These are phyloP conservation scores for Boletus sp. DNA, from an alignment of 1,284 basidiomycete species.

Conservation along the genomic window DNA sequence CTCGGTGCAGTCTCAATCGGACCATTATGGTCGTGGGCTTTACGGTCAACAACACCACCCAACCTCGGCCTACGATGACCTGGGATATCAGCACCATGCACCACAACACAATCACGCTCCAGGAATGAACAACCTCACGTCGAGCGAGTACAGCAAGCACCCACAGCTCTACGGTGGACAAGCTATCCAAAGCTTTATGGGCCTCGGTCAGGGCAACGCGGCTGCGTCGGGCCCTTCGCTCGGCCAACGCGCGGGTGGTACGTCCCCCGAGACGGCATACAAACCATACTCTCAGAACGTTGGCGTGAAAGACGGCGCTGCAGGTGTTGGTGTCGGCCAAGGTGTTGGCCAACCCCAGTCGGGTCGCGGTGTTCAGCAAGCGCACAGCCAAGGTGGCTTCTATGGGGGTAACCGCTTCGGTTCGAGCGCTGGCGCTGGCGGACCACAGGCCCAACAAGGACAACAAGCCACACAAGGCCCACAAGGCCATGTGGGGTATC, in stretches of 20 bases:
- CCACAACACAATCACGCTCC: slow-evolving; percentile 53
- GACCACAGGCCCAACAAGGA: slow-evolving; percentile 43
- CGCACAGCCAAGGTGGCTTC: slow-evolving; percentile 48
- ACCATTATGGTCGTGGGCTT: slow-evolving; percentile 58
- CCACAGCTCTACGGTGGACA: slow-evolving; percentile 58
- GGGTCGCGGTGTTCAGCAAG: slow-evolving; percentile 49
- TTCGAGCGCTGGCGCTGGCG: slow-evolving; percentile 43
- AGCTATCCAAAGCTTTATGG: slow-evolving; percentile 69
- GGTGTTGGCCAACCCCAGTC: slow-evolving; percentile 42
- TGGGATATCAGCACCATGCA: slow-evolving; percentile 57
- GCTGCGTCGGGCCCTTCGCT: slow-evolving; percentile 46
- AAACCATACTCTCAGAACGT: slow-evolving; percentile 62
- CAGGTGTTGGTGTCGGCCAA: slow-evolving; percentile 45
- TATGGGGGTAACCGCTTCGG: slow-evolving; percentile 64
- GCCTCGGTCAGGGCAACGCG: slow-evolving; percentile 51
- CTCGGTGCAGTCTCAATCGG: slow-evolving; percentile 54
- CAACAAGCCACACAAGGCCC: slow-evolving; percentile 52
- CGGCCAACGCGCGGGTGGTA: slow-evolving; percentile 45
- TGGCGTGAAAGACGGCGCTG: slow-evolving; percentile 57
- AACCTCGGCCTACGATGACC: slow-evolving; percentile 62
- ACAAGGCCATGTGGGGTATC: slow-evolving; percentile 58
- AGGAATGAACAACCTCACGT: slow-evolving; percentile 49
- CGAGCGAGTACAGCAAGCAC: slow-evolving; percentile 62
- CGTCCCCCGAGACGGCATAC: slow-evolving; percentile 69
- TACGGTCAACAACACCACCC: slow-evolving; percentile 62